Base-by-base conservation (phyloP, 192 early-diverging fungal species). In the Gorgonomyces haynaldii region DNA sequence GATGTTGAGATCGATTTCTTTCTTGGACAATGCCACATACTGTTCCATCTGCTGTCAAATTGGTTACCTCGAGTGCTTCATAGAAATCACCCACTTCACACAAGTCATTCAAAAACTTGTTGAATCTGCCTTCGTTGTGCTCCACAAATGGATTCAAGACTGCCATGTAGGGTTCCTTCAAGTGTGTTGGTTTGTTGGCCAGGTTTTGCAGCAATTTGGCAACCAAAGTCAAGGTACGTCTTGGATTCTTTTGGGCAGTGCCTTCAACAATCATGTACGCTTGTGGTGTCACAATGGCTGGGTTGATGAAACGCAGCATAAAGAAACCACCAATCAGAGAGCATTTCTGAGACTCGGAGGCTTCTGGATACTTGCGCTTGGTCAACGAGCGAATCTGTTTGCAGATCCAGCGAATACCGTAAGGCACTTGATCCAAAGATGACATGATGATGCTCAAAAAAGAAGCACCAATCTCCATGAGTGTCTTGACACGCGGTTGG, bases 321-420 rank as follows among this genome's bases (percentile, higher is more conserved):
- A 97, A 97, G 61, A 97, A 95, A 4, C 90, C 91, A 27, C 94
- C 94, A 63, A 97, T 93, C 24, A 95, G 66, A 38, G 94, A 94
- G 58, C 90, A 89, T 22, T 91, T 85, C 8, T 85, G 82, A 40
- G 79, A 75, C 44, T 93, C 89, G 6, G 86, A 78, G 10, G 85
- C 84, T 39, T 95, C 79, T 0, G 91, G 90, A 69, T 84, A 95
- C 60, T 89, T 89, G 15, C 65, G 64, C 61, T 89, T 89, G 4
- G 90, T 89, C 53, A 97, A 64, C 4, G 81, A 85, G 17, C 84
- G 72, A 68, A 97, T 95, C 64, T 97, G 91, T 53, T 97, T 97
- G 62, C 94, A 97, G 39, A 97, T 91, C 91, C 91, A 97, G 9
- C 91, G 78, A 61, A 97, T 95, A 23, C 91, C 94, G 53, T 90